Evolutionary conservation across 805 yeast species (phyloP).

Genomic region (Starmerella floris): DNA sequence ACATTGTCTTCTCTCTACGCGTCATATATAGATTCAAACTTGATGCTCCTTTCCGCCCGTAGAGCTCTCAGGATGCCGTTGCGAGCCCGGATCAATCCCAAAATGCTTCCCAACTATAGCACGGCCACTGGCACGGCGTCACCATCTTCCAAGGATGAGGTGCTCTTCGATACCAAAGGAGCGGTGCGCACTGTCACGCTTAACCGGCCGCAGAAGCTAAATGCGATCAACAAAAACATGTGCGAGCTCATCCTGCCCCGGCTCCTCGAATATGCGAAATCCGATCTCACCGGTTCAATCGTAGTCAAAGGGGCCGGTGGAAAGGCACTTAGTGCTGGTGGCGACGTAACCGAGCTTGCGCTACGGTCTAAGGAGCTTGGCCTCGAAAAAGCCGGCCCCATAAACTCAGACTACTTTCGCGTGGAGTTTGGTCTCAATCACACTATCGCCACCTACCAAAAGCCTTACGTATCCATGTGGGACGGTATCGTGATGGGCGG

Average conservation of each 20-base stretch:
- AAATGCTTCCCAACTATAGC: constrained; percentile 18
- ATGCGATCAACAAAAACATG: constrained; percentile 72
- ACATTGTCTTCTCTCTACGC: too few relatives aligned
- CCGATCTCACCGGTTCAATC: constrained; percentile 48
- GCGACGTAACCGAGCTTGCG: constrained; percentile 80
- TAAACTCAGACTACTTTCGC: constrained; percentile 55
- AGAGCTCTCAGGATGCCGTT: constrained; percentile 24
- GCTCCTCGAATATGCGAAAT: constrained; percentile 60
- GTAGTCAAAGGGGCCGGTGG: constrained; percentile 50
- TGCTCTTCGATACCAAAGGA: constrained; percentile 47
- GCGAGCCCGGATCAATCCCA: constrained; percentile 24
- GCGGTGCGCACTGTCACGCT: constrained; percentile 61
- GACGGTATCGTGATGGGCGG: constrained; percentile 97
- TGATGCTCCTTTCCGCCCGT: constrained; percentile 6
- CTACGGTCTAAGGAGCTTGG: constrained; percentile 23
- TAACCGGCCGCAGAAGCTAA: constrained; percentile 71
- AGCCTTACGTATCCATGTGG: constrained; percentile 75
- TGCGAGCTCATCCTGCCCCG: constrained; percentile 58
- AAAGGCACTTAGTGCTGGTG: constrained; percentile 87
- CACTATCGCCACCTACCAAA: constrained; percentile 63
- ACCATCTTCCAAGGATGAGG: constrained; percentile 33
- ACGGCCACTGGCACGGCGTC: constrained; percentile 7
- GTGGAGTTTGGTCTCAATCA: constrained; percentile 72
- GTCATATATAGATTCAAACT: too few relatives aligned
- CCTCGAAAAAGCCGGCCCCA: constrained; percentile 34